A percentile compares a stretch with the other conserved stretches of the same genome.
phyloP scores from a whole-genome alignment of 83 land plant species.

The Isoetes engelmannii region DNA sequence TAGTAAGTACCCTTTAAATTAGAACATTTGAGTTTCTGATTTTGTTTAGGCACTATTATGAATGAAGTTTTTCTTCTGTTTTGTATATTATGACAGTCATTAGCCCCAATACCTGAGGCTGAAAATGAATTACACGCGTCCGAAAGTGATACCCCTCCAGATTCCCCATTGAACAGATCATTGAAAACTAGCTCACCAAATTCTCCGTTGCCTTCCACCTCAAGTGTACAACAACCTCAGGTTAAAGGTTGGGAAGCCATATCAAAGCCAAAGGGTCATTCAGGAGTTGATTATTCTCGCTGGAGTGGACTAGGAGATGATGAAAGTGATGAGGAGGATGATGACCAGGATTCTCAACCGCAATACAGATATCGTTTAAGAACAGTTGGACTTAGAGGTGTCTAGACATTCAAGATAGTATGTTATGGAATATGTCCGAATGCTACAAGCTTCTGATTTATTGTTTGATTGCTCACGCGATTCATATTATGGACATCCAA shows the following conservation, averaged over 20 bases:
- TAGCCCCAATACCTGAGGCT: constrained; percentile 92
- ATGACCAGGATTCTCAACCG: constrained; percentile 46
- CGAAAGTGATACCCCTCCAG: constrained; percentile 12
- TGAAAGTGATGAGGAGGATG: constrained; percentile 66
- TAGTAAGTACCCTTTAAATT: constrained; percentile 36
- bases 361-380: constrained; percentile 70
- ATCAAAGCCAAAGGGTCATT: constrained; percentile 90
- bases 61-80: not conserved
- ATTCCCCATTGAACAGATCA: not conserved
- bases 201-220: constrained; percentile 7
- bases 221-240: not conserved
- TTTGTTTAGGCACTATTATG: not conserved
- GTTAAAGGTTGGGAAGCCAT: constrained; percentile 78
- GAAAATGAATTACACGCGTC: constrained; percentile 47
- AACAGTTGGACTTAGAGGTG: constrained; percentile 51
- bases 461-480: too few relatives aligned
- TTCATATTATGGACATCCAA: too few relatives aligned
- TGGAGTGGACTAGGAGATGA: constrained; percentile 80
- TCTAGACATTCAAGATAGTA: not conserved
- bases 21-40: not conserved
- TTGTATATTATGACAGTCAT: constrained; percentile 22
- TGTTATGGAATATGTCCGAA: too few relatives aligned
- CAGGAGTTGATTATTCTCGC: constrained; percentile 77
- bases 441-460: too few relatives aligned
- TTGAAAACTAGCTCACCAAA: not conserved